Conservation (phyloP, 2,329 filamentous ascomycete genomes). For the Colletotrichum sp. region DNA sequence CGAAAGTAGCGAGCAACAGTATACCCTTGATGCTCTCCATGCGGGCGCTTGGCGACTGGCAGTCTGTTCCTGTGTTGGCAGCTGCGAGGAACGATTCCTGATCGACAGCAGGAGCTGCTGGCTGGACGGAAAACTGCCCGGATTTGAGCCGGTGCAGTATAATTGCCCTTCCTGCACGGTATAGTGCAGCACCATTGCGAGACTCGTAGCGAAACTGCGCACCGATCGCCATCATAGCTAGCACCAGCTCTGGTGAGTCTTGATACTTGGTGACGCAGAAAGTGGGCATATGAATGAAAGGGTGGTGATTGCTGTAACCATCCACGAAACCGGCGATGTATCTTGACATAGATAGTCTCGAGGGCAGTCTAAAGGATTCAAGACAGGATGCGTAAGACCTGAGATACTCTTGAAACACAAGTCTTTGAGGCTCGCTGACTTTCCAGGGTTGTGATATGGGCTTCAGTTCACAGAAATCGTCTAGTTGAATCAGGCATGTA, state of each 20-base stretch:
- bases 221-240: not conserved
- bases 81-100: not conserved
- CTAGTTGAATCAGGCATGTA: not conserved
- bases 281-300: not conserved
- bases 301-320: not conserved
- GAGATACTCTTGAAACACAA: not conserved
- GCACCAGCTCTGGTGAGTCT: not conserved
- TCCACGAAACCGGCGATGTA: not conserved
- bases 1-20: not conserved
- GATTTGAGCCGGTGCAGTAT: not conserved
- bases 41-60: not conserved
- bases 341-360: not conserved
- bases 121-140: not conserved
- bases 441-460: not conserved
- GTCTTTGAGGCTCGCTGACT: not conserved
- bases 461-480: not conserved
- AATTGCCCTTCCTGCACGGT: not conserved
- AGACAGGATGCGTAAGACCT: not conserved
- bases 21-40: not conserved
- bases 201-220: not conserved
- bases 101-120: not conserved
- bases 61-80: not conserved
- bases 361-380: not conserved
- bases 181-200: not conserved
- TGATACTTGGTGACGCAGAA: not conserved